Evolutionary conservation across 306 rosid genomes (phyloP).

Genomic region (Hippophae tibetana): DNA sequence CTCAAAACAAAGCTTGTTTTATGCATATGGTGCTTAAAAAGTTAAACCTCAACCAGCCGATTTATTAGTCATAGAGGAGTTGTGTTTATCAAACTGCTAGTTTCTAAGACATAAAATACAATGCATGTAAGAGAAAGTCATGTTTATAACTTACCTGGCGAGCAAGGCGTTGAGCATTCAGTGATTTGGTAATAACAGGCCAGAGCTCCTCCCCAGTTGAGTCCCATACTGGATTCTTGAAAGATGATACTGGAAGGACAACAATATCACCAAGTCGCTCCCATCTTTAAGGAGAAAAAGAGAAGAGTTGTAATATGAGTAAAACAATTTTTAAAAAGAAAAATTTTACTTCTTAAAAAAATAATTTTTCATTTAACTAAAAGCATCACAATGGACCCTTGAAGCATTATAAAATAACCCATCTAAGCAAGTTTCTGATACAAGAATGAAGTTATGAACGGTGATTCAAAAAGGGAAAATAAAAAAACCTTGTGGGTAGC

Average conservation of each 20-base stretch:
- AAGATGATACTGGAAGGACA: slow-evolving; percentile 64
- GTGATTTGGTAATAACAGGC: slow-evolving; percentile 62
- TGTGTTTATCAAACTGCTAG: too few relatives aligned
- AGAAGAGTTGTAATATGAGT: slow-evolving; percentile 14
- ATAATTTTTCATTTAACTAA: not conserved
- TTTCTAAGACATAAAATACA: too few relatives aligned
- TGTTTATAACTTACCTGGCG: slow-evolving; percentile 53
- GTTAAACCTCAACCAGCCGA: too few relatives aligned
- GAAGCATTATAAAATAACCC: slow-evolving; percentile 9
- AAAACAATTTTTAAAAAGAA: slow-evolving; percentile 12
- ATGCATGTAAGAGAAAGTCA: not conserved
- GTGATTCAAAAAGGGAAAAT: slow-evolving; percentile 6
- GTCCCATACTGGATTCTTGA: slow-evolving; percentile 64
- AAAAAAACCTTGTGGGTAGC: slow-evolving; percentile 67
- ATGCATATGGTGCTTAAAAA: too few relatives aligned
- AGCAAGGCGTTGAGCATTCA: slow-evolving; percentile 66
- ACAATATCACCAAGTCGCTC: slow-evolving; percentile 74
- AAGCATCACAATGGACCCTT: not conserved
- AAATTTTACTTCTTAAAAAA: slow-evolving; percentile 2
- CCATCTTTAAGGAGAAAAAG: slow-evolving; percentile 46
- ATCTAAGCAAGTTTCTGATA: slow-evolving; percentile 1
- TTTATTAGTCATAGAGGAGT: too few relatives aligned
- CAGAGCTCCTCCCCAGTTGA: slow-evolving; percentile 63
- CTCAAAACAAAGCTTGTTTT: too few relatives aligned
- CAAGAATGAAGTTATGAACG: not conserved